Percentiles rank a stretch among this genome's conserved stretches.
Conservation (phyloP, 148 eudicot genomes). For the Salicornia ramosissima region DNA sequence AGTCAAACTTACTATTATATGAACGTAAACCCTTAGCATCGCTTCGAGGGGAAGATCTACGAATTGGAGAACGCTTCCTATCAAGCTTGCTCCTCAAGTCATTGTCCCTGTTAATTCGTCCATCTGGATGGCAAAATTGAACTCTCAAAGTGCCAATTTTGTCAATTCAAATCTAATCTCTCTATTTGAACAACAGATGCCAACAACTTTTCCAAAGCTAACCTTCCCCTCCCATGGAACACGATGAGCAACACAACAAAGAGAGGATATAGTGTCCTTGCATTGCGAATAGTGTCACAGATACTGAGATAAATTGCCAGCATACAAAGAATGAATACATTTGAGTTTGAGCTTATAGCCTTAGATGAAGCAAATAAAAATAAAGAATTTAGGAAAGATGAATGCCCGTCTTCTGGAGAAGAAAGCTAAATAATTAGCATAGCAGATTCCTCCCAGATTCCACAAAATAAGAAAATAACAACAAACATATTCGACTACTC, state of each 20-base stretch:
- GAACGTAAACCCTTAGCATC: slow-evolving; percentile 43
- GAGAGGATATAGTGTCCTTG: slow-evolving; percentile 48
- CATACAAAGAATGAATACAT: slow-evolving; percentile 40
- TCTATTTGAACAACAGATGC: slow-evolving; percentile 3
- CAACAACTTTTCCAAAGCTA: slow-evolving; percentile 32
- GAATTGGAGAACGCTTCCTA: slow-evolving; percentile 63
- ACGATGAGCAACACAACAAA: slow-evolving; percentile 53
- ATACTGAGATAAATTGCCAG: slow-evolving; percentile 49
- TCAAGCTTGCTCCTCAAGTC: slow-evolving; percentile 80
- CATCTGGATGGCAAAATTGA: slow-evolving; percentile 42
- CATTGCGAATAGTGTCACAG: slow-evolving; percentile 50
- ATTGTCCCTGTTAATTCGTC: slow-evolving; percentile 43
- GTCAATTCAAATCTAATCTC: neutral
- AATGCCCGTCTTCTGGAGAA: slow-evolving; percentile 50
- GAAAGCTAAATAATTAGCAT: slow-evolving; percentile 33
- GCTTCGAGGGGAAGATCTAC: slow-evolving; percentile 53
- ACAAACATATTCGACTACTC: slow-evolving; percentile 26
- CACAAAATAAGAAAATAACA: slow-evolving; percentile 32
- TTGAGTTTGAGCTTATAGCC: slow-evolving; percentile 38
- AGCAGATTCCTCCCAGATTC: slow-evolving; percentile 36
- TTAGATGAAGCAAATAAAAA: slow-evolving; percentile 43
- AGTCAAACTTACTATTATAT: slow-evolving; percentile 44
- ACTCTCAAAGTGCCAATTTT: slow-evolving; percentile 18
- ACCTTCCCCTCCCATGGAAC: slow-evolving; percentile 67
- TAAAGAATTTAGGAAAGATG: slow-evolving; percentile 34